Evolutionary conservation across 805 yeast genomes (phyloP).

Genomic region (Teunomyces cretensis): DNA sequence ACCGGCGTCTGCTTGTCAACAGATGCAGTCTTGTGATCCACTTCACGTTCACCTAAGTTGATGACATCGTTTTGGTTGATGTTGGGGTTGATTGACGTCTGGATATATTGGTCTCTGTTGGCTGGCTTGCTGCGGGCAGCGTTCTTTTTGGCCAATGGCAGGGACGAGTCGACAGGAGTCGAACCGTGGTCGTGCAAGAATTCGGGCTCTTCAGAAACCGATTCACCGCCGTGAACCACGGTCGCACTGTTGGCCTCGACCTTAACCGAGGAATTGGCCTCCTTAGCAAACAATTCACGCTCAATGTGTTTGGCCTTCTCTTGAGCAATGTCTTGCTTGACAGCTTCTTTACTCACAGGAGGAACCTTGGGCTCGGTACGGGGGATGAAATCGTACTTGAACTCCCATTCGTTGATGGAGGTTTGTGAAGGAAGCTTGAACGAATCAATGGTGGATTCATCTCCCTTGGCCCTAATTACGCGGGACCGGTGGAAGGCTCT

Average conservation of each 20-base stretch:
- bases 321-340: slow-evolving; percentile 49
- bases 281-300: slow-evolving; percentile 35
- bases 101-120: slow-evolving; percentile 41
- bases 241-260: slow-evolving; percentile 44
- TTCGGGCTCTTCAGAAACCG: slow-evolving; percentile 38
- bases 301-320: slow-evolving; percentile 38
- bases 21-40: slow-evolving; percentile 34
- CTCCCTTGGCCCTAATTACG: slow-evolving; percentile 47
- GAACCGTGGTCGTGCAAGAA: slow-evolving; percentile 38
- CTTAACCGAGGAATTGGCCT: slow-evolving; percentile 34
- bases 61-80: slow-evolving; percentile 37
- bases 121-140: slow-evolving; percentile 24
- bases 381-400: slow-evolving; percentile 46
- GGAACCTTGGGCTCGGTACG: slow-evolving; percentile 44
- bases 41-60: slow-evolving; percentile 34
- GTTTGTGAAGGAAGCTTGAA: slow-evolving; percentile 50
- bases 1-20: slow-evolving; percentile 31
- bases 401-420: slow-evolving; percentile 50
- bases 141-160: slow-evolving; percentile 8
- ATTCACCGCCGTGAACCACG: slow-evolving; percentile 45
- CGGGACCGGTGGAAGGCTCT: slow-evolving; percentile 7
- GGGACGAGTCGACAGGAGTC: slow-evolving; percentile 31
- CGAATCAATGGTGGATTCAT: slow-evolving; percentile 56
- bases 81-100: slow-evolving; percentile 40
- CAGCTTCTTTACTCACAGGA: slow-evolving; percentile 47